Conservation (phyloP, 176 grass and related monocot genomes). For the Bonia amplexicaulis region DNA sequence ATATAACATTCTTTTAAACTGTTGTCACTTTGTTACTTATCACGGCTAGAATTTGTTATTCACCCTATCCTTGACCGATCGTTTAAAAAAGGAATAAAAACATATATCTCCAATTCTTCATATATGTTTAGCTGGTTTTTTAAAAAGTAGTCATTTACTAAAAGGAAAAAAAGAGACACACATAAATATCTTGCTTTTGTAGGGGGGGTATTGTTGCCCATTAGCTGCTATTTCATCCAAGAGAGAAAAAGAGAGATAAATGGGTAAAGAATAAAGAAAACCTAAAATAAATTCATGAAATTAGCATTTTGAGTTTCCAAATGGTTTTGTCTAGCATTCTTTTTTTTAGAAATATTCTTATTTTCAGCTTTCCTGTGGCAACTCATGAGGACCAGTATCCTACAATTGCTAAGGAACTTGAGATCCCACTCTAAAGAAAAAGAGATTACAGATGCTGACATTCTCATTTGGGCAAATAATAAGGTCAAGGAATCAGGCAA, state of each 20-base stretch:
- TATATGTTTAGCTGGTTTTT: background rate
- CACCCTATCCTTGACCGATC: background rate
- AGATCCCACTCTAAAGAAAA: slow-evolving; percentile 87
- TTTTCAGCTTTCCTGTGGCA: slow-evolving; percentile 85
- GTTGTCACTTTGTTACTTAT: background rate
- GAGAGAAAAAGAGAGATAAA: background rate
- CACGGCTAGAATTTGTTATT: background rate
- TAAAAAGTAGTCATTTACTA: background rate
- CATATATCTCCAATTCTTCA: background rate
- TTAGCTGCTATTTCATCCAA: background rate
- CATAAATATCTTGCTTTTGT: background rate
- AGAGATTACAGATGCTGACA: slow-evolving; percentile 83
- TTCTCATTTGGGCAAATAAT: slow-evolving; percentile 84
- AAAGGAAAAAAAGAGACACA: background rate
- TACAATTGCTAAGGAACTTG: slow-evolving; percentile 88
- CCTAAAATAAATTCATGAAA: background rate
- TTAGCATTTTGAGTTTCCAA: background rate
- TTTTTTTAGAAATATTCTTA: background rate
- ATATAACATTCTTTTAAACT: background rate
- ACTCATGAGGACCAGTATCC: slow-evolving; percentile 95
- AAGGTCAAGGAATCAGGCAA: slow-evolving; percentile 90
- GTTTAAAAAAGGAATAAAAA: background rate
- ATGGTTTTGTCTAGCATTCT: background rate
- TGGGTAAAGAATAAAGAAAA: background rate
- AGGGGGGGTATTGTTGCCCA: background rate